Conservation (phyloP, 2,329 filamentous ascomycete genomes). For the Mollisia scopiformis region DNA sequence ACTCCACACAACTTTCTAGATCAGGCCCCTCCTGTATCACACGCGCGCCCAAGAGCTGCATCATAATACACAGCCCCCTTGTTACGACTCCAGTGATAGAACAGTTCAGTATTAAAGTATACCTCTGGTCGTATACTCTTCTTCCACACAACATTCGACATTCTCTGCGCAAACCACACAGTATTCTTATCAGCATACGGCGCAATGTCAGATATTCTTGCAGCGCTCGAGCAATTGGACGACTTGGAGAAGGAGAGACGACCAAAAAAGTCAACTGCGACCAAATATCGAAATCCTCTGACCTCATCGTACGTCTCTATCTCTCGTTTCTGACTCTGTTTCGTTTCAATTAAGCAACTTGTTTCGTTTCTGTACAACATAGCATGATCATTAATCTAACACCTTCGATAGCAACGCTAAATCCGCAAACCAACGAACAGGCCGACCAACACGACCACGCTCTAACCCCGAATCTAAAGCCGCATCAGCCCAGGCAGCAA, state of each 20-base stretch:
- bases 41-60: no score
- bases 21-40: neutral
- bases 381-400: neutral
- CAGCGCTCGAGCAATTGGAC: constrained; percentile 16
- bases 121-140: neutral
- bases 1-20: neutral
- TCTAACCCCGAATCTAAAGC: neutral
- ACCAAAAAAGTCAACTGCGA: constrained; percentile 16
- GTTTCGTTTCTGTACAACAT: neutral
- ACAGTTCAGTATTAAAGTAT: neutral
- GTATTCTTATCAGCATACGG: neutral
- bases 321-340: neutral
- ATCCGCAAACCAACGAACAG: neutral
- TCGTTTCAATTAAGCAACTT: neutral
- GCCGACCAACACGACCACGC: constrained; percentile 1
- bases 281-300: constrained; percentile 18
- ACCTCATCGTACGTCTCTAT: constrained; percentile 7
- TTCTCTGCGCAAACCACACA: neutral
- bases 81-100: neutral
- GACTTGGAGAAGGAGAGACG: constrained; percentile 11
- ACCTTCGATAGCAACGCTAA: neutral
- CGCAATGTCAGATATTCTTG: constrained; percentile 62
- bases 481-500: neutral
- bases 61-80: neutral
- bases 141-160: neutral